A percentile compares a stretch with the other conserved stretches of the same genome.
phyloP scores from a whole-genome alignment of 805 yeast species.

The Kodamaea hsintzibuensis region DNA sequence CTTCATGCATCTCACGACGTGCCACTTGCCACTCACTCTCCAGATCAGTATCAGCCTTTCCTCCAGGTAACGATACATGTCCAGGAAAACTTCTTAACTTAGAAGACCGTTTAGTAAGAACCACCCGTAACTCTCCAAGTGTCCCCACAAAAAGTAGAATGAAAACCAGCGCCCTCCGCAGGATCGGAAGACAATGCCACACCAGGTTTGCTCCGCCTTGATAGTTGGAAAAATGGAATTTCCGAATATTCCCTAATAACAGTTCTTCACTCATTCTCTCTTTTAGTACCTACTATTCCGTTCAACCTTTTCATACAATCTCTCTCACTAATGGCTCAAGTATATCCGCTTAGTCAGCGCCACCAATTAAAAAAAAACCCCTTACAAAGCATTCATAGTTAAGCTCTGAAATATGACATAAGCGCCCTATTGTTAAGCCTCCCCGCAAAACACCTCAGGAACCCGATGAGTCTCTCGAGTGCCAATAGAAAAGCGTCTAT shows the following conservation, averaged over 20 bases:
- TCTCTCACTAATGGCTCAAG: too few relatives aligned
- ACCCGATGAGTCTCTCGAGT: too few relatives aligned
- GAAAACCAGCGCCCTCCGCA: constrained; percentile 78
- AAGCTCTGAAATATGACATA: too few relatives aligned
- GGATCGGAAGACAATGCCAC: constrained; percentile 66
- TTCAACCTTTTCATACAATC: too few relatives aligned
- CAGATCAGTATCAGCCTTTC: constrained; percentile 72
- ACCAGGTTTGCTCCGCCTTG: constrained; percentile 34
- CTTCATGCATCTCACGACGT: constrained; percentile 83
- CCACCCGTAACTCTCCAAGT: constrained; percentile 73
- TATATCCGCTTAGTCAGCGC: too few relatives aligned
- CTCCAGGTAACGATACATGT: constrained; percentile 92
- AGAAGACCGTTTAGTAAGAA: constrained; percentile 76
- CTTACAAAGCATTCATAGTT: too few relatives aligned
- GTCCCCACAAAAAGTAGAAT: constrained; percentile 70
- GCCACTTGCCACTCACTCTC: constrained; percentile 74
- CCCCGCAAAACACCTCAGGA: too few relatives aligned
- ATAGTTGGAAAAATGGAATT: constrained; percentile 35
- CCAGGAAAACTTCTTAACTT: constrained; percentile 77
- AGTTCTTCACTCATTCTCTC: constrained; percentile 15
- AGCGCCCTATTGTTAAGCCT: too few relatives aligned
- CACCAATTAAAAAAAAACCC: too few relatives aligned
- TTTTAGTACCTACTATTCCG: background rate
- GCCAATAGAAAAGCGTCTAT: too few relatives aligned
- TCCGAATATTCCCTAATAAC: constrained; percentile 32